Evolutionary conservation across 2,329 filamentous ascomycete species (phyloP).

Genomic region (Colletotrichum sojae): DNA sequence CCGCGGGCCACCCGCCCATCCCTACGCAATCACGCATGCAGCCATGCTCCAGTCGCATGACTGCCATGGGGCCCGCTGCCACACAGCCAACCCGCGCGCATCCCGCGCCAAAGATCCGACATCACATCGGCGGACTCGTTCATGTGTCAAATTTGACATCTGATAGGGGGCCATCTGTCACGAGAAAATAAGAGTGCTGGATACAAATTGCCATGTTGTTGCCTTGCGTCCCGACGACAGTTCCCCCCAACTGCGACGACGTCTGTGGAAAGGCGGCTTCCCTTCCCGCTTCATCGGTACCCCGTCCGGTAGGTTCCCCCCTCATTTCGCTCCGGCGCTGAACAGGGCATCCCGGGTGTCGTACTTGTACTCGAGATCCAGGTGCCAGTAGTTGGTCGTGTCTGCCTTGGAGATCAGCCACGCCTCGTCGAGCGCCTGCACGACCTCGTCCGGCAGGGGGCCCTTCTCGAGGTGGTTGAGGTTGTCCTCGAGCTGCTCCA

Average conservation of each 20-base stretch:
- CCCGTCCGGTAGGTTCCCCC: not conserved
- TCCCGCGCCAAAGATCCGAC: conserved; percentile 15
- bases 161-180: conserved; percentile 28
- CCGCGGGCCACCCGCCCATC: conserved; percentile 8
- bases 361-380: conserved; percentile 76
- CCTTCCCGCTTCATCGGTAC: conserved; percentile 3
- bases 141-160: conserved; percentile 26
- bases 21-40: conserved; percentile 36
- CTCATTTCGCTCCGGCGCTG: conserved; percentile 56
- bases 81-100: conserved; percentile 10
- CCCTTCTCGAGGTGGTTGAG: conserved; percentile 74
- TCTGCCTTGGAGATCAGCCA: conserved; percentile 79
- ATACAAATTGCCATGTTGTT: conserved; percentile 6
- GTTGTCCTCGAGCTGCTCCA: conserved; percentile 71
- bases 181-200: not conserved
- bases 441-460: conserved; percentile 81
- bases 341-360: conserved; percentile 74
- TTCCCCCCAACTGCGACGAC: not conserved
- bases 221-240: conserved; percentile 9
- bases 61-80: conserved; percentile 31
- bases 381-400: conserved; percentile 68
- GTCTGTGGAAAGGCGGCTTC: not conserved
- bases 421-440: conserved; percentile 81
- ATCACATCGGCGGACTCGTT: not conserved
- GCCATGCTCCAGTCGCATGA: conserved; percentile 26